These are phyloP conservation scores for Russula griseocarnosa DNA, from an alignment of 768 basidiomycete species.

Conservation along the genomic window DNA sequence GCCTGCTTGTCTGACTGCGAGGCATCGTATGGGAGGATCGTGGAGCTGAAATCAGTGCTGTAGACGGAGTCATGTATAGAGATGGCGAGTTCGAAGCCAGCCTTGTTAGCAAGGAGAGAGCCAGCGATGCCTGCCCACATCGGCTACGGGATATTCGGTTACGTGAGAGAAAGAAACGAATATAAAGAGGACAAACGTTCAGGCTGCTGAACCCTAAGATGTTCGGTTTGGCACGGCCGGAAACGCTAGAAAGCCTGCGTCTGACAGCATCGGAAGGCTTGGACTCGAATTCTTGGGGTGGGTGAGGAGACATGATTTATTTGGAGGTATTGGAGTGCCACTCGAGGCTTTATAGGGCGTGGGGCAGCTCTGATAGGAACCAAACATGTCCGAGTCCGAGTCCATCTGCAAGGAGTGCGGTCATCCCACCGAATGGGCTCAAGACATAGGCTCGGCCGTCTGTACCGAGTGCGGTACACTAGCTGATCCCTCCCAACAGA, in stretches of 20 bases:
- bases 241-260: conserved; percentile 62
- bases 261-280: conserved; percentile 58
- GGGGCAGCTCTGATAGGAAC: background rate
- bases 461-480: conserved; percentile 74
- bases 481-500: conserved; percentile 52
- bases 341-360: background rate
- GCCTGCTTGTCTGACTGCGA: conserved; percentile 53
- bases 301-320: conserved; percentile 6
- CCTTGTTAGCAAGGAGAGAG: conserved; percentile 52
- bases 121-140: conserved; percentile 88
- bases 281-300: conserved; percentile 51
- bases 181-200: conserved; percentile 46
- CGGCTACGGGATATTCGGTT: conserved; percentile 46
- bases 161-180: conserved; percentile 22
- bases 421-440: conserved; percentile 25
- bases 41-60: conserved; percentile 70
- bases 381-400: conserved; percentile 11
- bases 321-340: background rate
- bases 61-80: conserved; percentile 85
- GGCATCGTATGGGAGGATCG: conserved; percentile 48
- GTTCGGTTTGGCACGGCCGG: conserved; percentile 48
- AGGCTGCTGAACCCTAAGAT: conserved; percentile 56
- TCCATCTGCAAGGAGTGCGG: conserved; percentile 22
- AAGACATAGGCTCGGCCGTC: conserved; percentile 37
- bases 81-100: conserved; percentile 65